A percentile compares a stretch with the other conserved stretches of the same genome.
Conservation (phyloP, 192 early-diverging fungal genomes). For the Coemansia sp. region DNA sequence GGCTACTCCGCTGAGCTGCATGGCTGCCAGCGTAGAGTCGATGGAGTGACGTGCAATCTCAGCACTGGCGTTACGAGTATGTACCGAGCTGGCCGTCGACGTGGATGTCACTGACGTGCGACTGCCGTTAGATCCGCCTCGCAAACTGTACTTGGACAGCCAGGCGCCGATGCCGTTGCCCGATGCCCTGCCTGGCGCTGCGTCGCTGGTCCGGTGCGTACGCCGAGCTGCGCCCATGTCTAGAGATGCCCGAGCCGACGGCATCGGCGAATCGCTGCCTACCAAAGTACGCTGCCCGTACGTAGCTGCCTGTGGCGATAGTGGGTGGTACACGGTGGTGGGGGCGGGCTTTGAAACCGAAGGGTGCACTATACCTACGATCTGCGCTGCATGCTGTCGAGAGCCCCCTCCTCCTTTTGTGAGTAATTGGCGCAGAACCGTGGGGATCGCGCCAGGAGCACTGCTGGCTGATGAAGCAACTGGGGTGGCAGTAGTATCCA, state of each 20-base stretch:
- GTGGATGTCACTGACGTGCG: slow-evolving; percentile 44
- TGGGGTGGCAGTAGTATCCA: slow-evolving; percentile 33
- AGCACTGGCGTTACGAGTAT: slow-evolving; percentile 27
- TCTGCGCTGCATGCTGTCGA: slow-evolving; percentile 52
- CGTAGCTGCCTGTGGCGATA: slow-evolving; percentile 24
- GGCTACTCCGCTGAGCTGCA: slow-evolving; percentile 19
- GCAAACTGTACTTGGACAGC: slow-evolving; percentile 51
- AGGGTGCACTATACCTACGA: slow-evolving; percentile 55
- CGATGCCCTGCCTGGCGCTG: slow-evolving; percentile 12
- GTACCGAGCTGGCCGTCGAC: slow-evolving; percentile 36
- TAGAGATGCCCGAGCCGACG: slow-evolving; percentile 37
- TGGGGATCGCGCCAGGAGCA: slow-evolving; percentile 39
- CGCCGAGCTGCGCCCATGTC: slow-evolving; percentile 20
- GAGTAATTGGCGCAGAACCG: slow-evolving; percentile 48
- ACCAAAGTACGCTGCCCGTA: slow-evolving; percentile 46
- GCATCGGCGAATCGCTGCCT: slow-evolving; percentile 36
- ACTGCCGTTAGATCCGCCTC: slow-evolving; percentile 19
- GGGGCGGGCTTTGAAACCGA: slow-evolving; percentile 41
- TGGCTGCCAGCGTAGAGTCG: slow-evolving; percentile 43
- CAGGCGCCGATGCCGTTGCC: slow-evolving; percentile 39
- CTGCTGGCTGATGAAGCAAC: slow-evolving; percentile 12
- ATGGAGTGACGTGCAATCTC: slow-evolving; percentile 52
- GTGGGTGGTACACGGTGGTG: slow-evolving; percentile 18
- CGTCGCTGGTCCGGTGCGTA: slow-evolving; percentile 5
- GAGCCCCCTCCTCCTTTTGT: slow-evolving; percentile 29